These are phyloP conservation scores for Naegleria lovaniensis DNA, from an alignment of 208 protist species.

Conservation along the genomic window DNA sequence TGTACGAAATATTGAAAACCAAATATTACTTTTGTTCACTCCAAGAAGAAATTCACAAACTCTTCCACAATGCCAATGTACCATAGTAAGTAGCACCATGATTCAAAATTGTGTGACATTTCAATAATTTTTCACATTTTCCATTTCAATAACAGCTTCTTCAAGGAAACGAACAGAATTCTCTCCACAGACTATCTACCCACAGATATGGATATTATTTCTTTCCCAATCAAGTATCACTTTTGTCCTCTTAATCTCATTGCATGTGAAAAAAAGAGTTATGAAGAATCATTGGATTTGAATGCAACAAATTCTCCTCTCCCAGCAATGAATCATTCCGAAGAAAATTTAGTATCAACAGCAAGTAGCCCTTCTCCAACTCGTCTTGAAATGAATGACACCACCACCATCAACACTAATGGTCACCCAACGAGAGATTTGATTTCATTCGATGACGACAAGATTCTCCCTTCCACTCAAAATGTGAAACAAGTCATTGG, in stretches of 20 bases:
- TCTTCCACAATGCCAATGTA: not conserved
- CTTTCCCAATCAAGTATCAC: not conserved
- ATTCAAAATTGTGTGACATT: too few relatives aligned
- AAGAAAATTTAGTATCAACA: not conserved
- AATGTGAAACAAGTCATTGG: too few relatives aligned
- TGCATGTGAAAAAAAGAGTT: not conserved
- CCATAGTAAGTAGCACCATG: not conserved
- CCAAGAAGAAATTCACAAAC: not conserved
- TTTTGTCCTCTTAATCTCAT: not conserved
- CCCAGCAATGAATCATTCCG: too few relatives aligned
- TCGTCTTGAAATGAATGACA: not conserved
- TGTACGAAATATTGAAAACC: not conserved
- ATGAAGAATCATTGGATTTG: not conserved
- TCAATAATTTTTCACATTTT: not conserved
- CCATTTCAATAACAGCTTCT: not conserved
- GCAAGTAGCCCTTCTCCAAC: not conserved
- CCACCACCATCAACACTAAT: too few relatives aligned
- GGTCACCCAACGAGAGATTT: too few relatives aligned
- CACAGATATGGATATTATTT: not conserved
- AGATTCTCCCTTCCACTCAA: too few relatives aligned
- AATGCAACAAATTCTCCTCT: not conserved
- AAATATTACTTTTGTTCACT: not conserved
- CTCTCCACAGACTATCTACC: not conserved
- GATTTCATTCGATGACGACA: too few relatives aligned
- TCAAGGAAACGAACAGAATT: not conserved